Base-by-base conservation (phyloP, 371 early-diverging fungal genomes). In the Furculomyces boomerangus region DNA sequence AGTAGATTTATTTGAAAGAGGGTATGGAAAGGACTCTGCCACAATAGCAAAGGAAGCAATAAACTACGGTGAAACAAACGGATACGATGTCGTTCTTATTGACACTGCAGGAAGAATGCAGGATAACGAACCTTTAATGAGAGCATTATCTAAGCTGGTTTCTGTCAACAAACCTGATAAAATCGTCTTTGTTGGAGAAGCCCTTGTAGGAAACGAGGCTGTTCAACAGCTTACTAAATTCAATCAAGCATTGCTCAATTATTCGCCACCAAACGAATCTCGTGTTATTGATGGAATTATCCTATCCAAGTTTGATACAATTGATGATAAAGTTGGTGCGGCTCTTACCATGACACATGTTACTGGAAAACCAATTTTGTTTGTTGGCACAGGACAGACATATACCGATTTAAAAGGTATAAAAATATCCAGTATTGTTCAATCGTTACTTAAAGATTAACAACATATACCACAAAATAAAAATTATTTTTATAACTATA, bases 101-200 rank as follows among this genome's bases (percentile, higher is more conserved):
- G 99, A 99, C 68, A 99, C 99, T 1, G 99, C 99, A 13, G 99
- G 99, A 5, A 81, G 99, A 53, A 99, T 98, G 99, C 98, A 98
- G 64, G 94, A 95, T 62, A 98, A 98, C 57, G 91, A 89, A 64
- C 90, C 95, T 8, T 68, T 98, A 62, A 99, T 99, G 99, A 76
- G 89, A 16, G 88, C 94, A 2, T 71, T 99, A 50, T 84, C 95
- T 25, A 95, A 95, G 73, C 73, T 99, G 29, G 95, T 97, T 5
- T 74, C 86, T 20, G 80, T 86, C 20, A 98, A 98, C 67, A 80
- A 82, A 39, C 97, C 98, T 0, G 92, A 98, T 74, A 95, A 96
- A 73, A 88, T 98, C 58, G 76, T 99, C 56, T 99, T 97, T 78
- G 99, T 99, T 8, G 98, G 99, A 39, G 99, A 99, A 74, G 99